Conservation (phyloP, 768 basidiomycete species). For the Serendipita sp. region DNA sequence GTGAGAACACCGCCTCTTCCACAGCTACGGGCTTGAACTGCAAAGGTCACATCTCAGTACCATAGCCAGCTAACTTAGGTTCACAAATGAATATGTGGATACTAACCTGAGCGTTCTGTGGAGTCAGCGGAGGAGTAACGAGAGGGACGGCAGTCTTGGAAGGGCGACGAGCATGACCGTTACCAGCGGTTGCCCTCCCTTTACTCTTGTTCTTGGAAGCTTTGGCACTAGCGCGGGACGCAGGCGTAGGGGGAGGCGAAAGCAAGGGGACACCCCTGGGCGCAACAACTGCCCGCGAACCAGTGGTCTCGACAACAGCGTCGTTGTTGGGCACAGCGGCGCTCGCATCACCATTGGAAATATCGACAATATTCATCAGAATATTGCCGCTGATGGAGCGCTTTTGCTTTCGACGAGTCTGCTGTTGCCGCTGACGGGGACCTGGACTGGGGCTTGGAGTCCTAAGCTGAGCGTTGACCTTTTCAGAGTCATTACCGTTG, state of each 20-base stretch:
- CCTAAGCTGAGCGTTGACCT: background rate
- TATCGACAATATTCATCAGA: background rate
- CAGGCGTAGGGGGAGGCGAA: background rate
- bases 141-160: background rate
- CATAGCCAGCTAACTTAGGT: background rate
- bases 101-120: background rate
- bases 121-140: background rate
- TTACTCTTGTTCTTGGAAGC: background rate
- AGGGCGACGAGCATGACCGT: background rate
- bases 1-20: conserved; percentile 1
- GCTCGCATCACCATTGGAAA: background rate
- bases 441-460: conserved; percentile 1
- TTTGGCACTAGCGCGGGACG: background rate
- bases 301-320: background rate
- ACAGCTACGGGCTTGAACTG: background rate
- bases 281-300: background rate
- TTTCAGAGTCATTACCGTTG: background rate
- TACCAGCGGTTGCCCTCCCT: background rate
- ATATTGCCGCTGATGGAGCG: background rate
- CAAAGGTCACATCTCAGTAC: background rate
- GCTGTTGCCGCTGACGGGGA: background rate
- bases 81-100: background rate
- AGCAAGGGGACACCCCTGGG: background rate
- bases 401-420: background rate
- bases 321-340: background rate